A percentile compares a stretch with the other conserved stretches of the same genome.
phyloP scores from a whole-genome alignment of 2,329 filamentous ascomycete genomes.

The Pyrenophora teres region DNA sequence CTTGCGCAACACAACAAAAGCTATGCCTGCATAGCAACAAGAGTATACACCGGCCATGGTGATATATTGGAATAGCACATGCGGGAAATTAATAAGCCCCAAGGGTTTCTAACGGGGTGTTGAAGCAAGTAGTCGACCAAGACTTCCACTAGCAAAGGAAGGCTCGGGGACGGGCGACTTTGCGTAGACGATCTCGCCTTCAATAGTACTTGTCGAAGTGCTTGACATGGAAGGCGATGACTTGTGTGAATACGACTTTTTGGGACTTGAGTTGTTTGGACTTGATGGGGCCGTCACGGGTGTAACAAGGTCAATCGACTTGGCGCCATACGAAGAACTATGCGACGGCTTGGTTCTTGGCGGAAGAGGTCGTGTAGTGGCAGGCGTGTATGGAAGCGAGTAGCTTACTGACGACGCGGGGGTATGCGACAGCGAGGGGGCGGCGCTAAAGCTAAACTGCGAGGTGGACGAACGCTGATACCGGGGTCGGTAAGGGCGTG shows the following conservation, averaged over 20 bases:
- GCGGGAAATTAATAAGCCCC: background rate
- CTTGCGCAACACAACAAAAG: background rate
- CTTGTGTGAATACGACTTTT: conserved; percentile 41
- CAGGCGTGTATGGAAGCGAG: conserved; percentile 50
- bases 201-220: conserved; percentile 42
- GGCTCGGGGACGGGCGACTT: conserved; percentile 41
- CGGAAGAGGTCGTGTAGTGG: conserved; percentile 44
- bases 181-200: conserved; percentile 46
- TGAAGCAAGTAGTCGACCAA: conserved; percentile 44
- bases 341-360: conserved; percentile 47
- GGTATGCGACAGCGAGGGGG: conserved; percentile 54
- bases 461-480: conserved; percentile 45
- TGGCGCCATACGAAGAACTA: conserved; percentile 46
- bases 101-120: conserved; percentile 18
- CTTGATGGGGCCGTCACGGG: conserved; percentile 46
- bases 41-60: background rate
- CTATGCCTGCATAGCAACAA: conserved; percentile 8
- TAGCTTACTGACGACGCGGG: conserved; percentile 53
- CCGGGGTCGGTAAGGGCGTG: conserved; percentile 39
- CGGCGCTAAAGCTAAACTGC: conserved; percentile 42
- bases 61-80: conserved; percentile 1
- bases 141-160: conserved; percentile 44
- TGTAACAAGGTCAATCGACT: conserved; percentile 53
- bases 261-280: conserved; percentile 13
- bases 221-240: conserved; percentile 36